phyloP scores from a whole-genome alignment of 1,139 yeast genomes.

The Saccharomyces hybrid region DNA sequence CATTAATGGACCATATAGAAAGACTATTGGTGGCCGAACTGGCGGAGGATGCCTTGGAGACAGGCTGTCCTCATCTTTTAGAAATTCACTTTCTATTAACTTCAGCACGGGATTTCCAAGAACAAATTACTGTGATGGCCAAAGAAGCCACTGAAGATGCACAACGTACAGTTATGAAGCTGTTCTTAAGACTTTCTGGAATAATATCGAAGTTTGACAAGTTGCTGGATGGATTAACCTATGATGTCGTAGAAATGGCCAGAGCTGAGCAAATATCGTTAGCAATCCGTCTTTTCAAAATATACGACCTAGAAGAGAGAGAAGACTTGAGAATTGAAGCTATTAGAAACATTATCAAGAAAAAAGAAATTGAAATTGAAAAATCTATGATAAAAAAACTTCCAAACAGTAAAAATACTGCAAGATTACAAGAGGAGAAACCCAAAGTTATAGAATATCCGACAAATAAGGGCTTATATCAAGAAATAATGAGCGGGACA shows the following conservation, averaged over 20 bases:
- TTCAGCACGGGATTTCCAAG: conserved; percentile 69
- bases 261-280: conserved; percentile 60
- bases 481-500: conserved; percentile 35
- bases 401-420: conserved; percentile 19
- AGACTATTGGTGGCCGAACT: conserved; percentile 48
- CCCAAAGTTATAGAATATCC: conserved; percentile 20
- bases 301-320: conserved; percentile 71
- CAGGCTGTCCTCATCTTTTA: conserved; percentile 54
- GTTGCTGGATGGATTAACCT: conserved; percentile 55
- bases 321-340: conserved; percentile 62
- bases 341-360: conserved; percentile 39
- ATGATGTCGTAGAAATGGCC: conserved; percentile 59
- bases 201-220: conserved; percentile 57
- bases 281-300: conserved; percentile 63
- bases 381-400: conserved; percentile 25
- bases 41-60: conserved; percentile 44
- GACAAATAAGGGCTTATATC: conserved; percentile 26
- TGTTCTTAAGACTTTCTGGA: conserved; percentile 42
- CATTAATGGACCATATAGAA: conserved; percentile 45
- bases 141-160: conserved; percentile 58
- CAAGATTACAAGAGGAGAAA: conserved; percentile 9
- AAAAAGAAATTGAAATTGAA: conserved; percentile 31
- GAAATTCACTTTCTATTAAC: conserved; percentile 63
- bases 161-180: conserved; percentile 54
- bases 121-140: conserved; percentile 55